Conservation (phyloP, 2,329 filamentous ascomycete genomes). For the Chaetomiaceae sp. region DNA sequence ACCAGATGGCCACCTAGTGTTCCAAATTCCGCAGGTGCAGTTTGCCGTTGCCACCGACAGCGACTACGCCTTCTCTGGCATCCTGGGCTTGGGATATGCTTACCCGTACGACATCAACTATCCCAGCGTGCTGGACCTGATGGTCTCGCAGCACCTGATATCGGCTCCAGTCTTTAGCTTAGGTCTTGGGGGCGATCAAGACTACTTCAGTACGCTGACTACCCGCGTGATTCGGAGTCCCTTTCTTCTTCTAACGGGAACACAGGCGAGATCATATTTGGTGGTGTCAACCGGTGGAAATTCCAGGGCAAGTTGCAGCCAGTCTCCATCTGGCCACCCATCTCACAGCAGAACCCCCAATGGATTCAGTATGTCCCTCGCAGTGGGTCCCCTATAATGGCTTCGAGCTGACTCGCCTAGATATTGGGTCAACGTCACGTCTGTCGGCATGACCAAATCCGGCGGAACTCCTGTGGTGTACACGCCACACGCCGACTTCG, state of each 20-base stretch:
- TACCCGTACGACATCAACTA: conserved; percentile 31
- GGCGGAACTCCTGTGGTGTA: conserved; percentile 22
- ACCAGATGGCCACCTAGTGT: conserved; percentile 9
- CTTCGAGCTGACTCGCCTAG: conserved; percentile 12
- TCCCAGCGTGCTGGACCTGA: conserved; percentile 30
- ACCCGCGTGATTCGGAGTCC: not conserved
- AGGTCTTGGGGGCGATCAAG: conserved; percentile 30
- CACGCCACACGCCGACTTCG: conserved; percentile 28
- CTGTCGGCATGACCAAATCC: conserved; percentile 29
- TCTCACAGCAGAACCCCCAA: conserved; percentile 28
- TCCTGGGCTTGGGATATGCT: conserved; percentile 34
- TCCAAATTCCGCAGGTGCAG: conserved; percentile 29
- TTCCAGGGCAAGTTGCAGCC: conserved; percentile 28
- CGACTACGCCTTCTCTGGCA: conserved; percentile 32
- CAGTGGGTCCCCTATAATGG: not conserved
- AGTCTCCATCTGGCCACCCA: conserved; percentile 31
- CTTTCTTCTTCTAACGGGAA: not conserved
- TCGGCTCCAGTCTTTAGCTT: conserved; percentile 33
- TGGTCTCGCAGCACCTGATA: conserved; percentile 30
- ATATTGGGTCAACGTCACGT: conserved; percentile 35
- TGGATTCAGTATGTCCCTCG: conserved; percentile 33
- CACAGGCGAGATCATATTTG: conserved; percentile 37
- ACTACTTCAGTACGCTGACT: conserved; percentile 27
- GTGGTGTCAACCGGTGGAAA: conserved; percentile 41
- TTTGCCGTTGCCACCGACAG: conserved; percentile 33